Percentiles rank a stretch among this genome's conserved stretches.
phyloP scores from a whole-genome alignment of 495 filamentous ascomycete species.

The Penicillium herquei region DNA sequence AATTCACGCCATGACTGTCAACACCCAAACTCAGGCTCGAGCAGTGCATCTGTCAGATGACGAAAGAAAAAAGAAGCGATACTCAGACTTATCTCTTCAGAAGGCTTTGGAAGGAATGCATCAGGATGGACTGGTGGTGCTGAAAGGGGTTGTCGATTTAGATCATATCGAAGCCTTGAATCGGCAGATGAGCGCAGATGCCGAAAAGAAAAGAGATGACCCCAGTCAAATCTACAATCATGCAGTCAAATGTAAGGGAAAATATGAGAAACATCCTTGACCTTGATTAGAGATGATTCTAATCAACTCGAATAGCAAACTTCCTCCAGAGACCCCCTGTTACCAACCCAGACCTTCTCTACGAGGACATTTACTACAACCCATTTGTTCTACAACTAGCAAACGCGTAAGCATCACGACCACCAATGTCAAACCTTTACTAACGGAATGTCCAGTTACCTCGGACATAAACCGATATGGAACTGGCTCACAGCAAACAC shows the following conservation, averaged over 20 bases:
- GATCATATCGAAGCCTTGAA: background rate
- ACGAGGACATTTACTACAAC: slow-evolving; percentile 1
- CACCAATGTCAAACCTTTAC: too few relatives aligned
- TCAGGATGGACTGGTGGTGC: background rate
- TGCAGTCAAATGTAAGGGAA: background rate
- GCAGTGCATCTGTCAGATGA: background rate
- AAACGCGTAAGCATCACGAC: background rate
- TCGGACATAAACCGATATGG: slow-evolving; percentile 1
- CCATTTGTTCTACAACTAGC: background rate
- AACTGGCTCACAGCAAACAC: slow-evolving; percentile 3
- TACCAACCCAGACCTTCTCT: background rate
- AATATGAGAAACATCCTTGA: too few relatives aligned
- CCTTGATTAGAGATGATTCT: too few relatives aligned
- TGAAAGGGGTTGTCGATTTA: background rate
- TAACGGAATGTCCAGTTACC: background rate
- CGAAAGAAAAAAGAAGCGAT: background rate
- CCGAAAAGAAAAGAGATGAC: slow-evolving; percentile 1
- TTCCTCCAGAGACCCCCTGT: slow-evolving; percentile 2
- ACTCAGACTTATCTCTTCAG: background rate
- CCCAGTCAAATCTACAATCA: background rate
- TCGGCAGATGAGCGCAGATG: background rate
- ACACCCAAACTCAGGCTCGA: background rate
- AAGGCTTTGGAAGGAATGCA: background rate
- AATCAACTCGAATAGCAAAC: background rate
- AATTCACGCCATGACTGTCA: background rate